Conservation (phyloP, 1,139 yeast genomes). For the Hemisphaericaspora subhashii region DNA sequence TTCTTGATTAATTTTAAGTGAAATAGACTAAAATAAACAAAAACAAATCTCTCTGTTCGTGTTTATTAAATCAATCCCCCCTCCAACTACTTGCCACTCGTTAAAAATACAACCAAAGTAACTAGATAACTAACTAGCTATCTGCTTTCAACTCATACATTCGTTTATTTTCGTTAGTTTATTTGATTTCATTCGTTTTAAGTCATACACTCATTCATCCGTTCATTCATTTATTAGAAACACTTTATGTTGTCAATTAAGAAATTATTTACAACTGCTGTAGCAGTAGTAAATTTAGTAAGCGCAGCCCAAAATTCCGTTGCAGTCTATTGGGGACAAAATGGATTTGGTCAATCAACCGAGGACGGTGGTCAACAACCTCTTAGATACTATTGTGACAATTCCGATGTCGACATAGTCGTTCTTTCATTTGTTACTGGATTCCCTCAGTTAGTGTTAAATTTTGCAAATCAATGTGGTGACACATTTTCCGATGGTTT, state of each 20-base stretch:
- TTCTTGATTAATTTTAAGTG: too few relatives aligned
- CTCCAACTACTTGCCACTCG: background rate
- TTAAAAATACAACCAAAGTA: too few relatives aligned
- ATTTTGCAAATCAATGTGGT: conserved; percentile 70
- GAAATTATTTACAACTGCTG: conserved; percentile 12
- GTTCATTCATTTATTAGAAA: background rate
- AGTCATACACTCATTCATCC: background rate
- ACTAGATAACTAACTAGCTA: too few relatives aligned
- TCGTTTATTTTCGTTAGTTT: too few relatives aligned
- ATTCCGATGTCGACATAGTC: conserved; percentile 68
- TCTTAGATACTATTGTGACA: conserved; percentile 66
- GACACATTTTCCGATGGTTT: conserved; percentile 56
- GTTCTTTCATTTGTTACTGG: conserved; percentile 66
- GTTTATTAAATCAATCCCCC: background rate
- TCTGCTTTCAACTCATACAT: too few relatives aligned
- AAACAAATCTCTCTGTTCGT: too few relatives aligned
- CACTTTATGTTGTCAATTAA: conserved; percentile 12
- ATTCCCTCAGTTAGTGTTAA: conserved; percentile 56
- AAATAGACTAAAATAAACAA: too few relatives aligned
- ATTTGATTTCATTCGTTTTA: background rate
- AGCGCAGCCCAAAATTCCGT: conserved; percentile 53
- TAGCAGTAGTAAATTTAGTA: conserved; percentile 26
- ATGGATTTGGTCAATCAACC: conserved; percentile 18
- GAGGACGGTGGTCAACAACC: conserved; percentile 64
- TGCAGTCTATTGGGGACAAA: conserved; percentile 88